Evolutionary conservation across 352 stramenopile genomes (phyloP).

Genomic region (Pythium aquatile): DNA sequence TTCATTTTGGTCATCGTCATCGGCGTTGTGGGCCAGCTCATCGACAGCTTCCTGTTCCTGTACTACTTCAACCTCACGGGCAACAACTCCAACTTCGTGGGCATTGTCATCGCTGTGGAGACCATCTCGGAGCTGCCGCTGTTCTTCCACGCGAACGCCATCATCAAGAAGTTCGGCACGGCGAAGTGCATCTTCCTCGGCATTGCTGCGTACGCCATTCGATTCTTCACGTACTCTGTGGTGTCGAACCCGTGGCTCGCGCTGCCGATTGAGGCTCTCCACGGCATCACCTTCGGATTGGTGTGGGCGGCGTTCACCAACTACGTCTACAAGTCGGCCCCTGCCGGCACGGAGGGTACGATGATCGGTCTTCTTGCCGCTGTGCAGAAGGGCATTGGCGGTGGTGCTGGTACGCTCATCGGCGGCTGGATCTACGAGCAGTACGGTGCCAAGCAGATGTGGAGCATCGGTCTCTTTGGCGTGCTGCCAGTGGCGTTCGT

Average conservation of each 20-base stretch:
- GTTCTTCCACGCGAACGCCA: conserved; percentile 74
- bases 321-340: conserved; percentile 68
- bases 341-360: conserved; percentile 58
- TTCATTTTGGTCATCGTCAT: conserved; percentile 66
- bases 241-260: conserved; percentile 62
- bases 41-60: conserved; percentile 72
- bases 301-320: conserved; percentile 77
- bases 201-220: conserved; percentile 51
- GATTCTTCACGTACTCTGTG: conserved; percentile 62
- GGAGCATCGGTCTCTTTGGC: conserved; percentile 46
- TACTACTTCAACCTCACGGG: conserved; percentile 72
- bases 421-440: conserved; percentile 74
- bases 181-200: conserved; percentile 50
- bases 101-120: conserved; percentile 64
- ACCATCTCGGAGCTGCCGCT: conserved; percentile 70
- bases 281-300: conserved; percentile 69
- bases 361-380: conserved; percentile 70
- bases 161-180: conserved; percentile 60
- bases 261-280: conserved; percentile 62
- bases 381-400: conserved; percentile 66
- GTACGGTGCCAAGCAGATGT: conserved; percentile 58
- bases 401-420: conserved; percentile 56
- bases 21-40: conserved; percentile 54
- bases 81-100: conserved; percentile 60
- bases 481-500: conserved; percentile 50